Base-by-base conservation (phyloP, 352 stramenopile species). In the Elongisporangium anandrum region DNA sequence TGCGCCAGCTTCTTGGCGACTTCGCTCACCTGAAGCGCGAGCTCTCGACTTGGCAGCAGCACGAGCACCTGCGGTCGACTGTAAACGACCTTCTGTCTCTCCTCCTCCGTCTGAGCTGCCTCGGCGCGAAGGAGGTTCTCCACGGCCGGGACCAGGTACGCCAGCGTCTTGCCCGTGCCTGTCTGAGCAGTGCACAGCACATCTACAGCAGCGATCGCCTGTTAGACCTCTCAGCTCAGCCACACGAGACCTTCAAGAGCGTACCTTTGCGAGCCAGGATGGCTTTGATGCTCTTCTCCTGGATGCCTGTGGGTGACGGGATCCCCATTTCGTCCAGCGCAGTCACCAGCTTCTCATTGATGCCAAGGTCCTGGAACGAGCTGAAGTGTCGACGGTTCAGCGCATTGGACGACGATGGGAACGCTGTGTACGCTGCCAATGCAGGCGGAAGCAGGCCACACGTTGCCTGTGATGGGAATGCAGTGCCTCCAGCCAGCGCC, bases 1-100 rank as follows among this genome's bases (percentile, higher is more conserved):
- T 93, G 85, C 1, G 85, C 70, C 19, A 92, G 64, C 20, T 77
- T 66, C 56, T 90, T 88, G 24, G 83, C 81, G 13, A 93, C 81
- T 5, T 77, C 69, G 21, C 69, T 76, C 24, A 93, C 80, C 54
- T 93, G 83, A 47, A 85, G 56, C 12, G 80, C 81, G 7, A 91
- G 55, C 63, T 93, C 83, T 8, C 82, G 75, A 65, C 82, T 92
- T 2, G 82, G 82, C 52, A 88, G 66, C 51, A 88, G 55, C 2
- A 90, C 61, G 4, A 90, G 63, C 9, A 70, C 79, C n/a, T 76
- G 69, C 7, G 81, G 81, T 13, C 81, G 73, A 8, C 65, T 60
- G 10, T 70, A 24, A 2, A 77, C 53, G 2, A 73, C 58, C 34
- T 60, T 70, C 41, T 58, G 41, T 8, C 52, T 51, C 3, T 69